phyloP scores from a whole-genome alignment of 1,284 basidiomycete genomes.

The Ceratobasidium sp. region DNA sequence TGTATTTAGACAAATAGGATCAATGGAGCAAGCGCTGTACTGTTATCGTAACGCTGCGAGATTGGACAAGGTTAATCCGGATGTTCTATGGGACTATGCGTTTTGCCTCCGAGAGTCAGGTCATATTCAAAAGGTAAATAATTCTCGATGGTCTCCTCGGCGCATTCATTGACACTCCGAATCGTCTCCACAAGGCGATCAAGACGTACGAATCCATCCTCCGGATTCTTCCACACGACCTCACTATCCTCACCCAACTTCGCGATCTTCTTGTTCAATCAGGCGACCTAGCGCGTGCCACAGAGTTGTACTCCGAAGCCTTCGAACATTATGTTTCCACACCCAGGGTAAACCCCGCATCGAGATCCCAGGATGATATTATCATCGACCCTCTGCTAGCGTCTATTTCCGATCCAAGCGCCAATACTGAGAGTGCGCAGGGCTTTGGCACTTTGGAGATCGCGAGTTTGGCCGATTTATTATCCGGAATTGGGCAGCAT shows the following conservation, averaged over 20 bases:
- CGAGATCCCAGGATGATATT: not conserved
- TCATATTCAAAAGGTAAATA: constrained; percentile 73
- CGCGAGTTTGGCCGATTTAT: constrained; percentile 85
- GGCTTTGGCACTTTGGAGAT: constrained; percentile 59
- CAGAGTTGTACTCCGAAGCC: constrained; percentile 71
- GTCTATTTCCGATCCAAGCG: constrained; percentile 31
- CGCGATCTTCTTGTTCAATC: constrained; percentile 82
- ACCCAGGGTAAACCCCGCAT: constrained; percentile 49
- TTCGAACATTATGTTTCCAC: constrained; percentile 62
- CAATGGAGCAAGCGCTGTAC: constrained; percentile 89
- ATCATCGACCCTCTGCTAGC: constrained; percentile 26
- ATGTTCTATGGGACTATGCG: constrained; percentile 92
- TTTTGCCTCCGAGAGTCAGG: constrained; percentile 82
- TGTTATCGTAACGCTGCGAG: constrained; percentile 89
- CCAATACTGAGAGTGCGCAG: not conserved
- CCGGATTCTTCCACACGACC: constrained; percentile 83
- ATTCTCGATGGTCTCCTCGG: not conserved
- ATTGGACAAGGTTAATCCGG: constrained; percentile 83
- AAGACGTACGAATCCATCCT: constrained; percentile 82
- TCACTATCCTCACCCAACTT: constrained; percentile 83
- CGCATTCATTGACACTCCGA: not conserved
- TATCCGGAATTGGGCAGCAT: constrained; percentile 78
- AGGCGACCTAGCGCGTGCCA: constrained; percentile 73
- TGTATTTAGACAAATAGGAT: constrained; percentile 70
- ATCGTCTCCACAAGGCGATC: constrained; percentile 69